Conservation (phyloP, 2,329 filamentous ascomycete genomes). For the Leptographium lundbergii region DNA sequence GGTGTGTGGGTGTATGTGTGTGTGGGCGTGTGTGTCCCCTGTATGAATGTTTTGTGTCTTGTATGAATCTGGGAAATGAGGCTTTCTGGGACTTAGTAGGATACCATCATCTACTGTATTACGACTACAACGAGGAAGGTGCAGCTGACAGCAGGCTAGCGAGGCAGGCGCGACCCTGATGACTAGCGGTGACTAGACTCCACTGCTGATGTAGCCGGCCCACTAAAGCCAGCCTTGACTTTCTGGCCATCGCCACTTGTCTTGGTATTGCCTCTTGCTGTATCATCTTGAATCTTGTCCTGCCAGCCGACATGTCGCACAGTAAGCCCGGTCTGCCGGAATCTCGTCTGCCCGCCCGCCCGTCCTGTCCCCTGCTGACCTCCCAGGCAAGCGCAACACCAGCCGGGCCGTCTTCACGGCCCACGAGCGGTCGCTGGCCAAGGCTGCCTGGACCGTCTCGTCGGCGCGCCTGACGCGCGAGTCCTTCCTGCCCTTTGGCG, state of each 20-base stretch:
- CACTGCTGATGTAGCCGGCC: not conserved
- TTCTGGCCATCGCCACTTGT: not conserved
- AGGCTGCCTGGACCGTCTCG: constrained; percentile 68
- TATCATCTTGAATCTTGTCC: too few species aligned
- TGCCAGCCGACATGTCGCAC: not conserved
- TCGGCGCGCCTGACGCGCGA: constrained; percentile 79
- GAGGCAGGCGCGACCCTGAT: not conserved
- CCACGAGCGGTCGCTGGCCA: constrained; percentile 74
- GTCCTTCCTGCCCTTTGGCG: constrained; percentile 83
- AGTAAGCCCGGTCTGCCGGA: not conserved
- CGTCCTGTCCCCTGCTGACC: not conserved
- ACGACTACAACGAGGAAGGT: not conserved
- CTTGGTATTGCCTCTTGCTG: too few species aligned
- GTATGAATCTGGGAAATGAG: not conserved
- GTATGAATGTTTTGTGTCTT: not conserved
- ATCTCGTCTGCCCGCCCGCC: not conserved
- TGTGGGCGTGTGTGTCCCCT: not conserved
- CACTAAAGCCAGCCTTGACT: not conserved
- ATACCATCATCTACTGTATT: not conserved
- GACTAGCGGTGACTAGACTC: not conserved
- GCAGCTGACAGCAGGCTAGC: not conserved
- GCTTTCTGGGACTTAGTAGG: not conserved
- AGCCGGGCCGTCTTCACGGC: constrained; percentile 88
- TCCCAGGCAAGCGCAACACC: constrained; percentile 69
- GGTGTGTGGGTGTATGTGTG: not conserved